phyloP scores from a whole-genome alignment of 371 early-diverging fungal genomes.

The Thermomucor indicae-seudaticae region DNA sequence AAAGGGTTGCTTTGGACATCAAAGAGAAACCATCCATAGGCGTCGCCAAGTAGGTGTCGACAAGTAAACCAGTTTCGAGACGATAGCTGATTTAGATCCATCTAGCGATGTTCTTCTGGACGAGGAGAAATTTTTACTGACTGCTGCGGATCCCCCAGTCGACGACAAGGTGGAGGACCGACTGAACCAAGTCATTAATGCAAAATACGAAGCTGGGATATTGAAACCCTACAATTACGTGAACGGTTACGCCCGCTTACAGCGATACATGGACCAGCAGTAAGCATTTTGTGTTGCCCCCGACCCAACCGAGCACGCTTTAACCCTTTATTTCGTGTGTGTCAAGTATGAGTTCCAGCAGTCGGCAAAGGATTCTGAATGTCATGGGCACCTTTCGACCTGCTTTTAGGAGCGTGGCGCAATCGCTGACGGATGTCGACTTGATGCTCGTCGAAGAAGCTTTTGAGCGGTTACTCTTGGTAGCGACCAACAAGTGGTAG shows the following conservation, averaged over 20 bases:
- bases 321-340: background rate
- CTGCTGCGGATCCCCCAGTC: conserved; percentile 85
- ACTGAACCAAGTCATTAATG: conserved; percentile 84
- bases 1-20: no score
- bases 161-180: conserved; percentile 82
- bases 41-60: no score
- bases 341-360: conserved; percentile 69
- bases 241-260: conserved; percentile 83
- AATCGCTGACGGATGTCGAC: conserved; percentile 88
- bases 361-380: conserved; percentile 74
- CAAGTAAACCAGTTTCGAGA: no score
- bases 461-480: conserved; percentile 87
- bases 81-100: no score
- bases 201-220: conserved; percentile 92
- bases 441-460: conserved; percentile 89
- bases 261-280: conserved; percentile 87
- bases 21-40: no score
- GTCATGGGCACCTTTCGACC: conserved; percentile 88
- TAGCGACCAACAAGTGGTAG: conserved; percentile 13
- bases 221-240: conserved; percentile 94
- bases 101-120: no score
- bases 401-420: conserved; percentile 80
- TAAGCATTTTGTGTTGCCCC: conserved; percentile 20
- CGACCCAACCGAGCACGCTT: background rate
- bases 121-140: conserved; percentile 78